phyloP scores from a whole-genome alignment of 495 filamentous ascomycete genomes.

The Collariella sp. region DNA sequence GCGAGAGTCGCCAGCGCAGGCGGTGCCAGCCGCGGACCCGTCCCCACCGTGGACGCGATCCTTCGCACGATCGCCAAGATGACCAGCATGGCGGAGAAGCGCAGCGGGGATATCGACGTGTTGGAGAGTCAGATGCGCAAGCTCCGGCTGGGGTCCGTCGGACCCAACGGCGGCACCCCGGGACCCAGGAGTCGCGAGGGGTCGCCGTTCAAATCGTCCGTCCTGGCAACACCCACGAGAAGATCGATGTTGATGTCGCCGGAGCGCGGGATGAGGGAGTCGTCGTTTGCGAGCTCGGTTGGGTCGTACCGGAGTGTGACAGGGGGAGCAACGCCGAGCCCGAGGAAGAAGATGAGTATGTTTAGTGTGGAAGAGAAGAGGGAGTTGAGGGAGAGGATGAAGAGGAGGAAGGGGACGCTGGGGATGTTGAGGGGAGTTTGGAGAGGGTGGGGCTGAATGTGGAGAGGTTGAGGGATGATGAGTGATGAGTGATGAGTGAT shows the following conservation, averaged over 20 bases:
- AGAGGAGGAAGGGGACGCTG: constrained; percentile 21
- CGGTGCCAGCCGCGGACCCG: constrained; percentile 36
- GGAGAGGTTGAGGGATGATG: constrained; percentile 25
- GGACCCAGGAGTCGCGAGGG: constrained; percentile 45
- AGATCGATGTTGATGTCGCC: constrained; percentile 47
- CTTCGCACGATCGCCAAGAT: constrained; percentile 84
- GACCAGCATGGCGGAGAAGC: constrained; percentile 83
- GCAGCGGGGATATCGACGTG: constrained; percentile 76
- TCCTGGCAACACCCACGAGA: constrained; percentile 44
- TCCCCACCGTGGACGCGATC: constrained; percentile 84
- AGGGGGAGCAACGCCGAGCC: constrained; percentile 27
- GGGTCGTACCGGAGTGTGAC: constrained; percentile 37
- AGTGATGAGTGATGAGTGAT: constrained; percentile 11
- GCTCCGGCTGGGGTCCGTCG: constrained; percentile 47
- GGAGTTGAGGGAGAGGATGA: constrained; percentile 30
- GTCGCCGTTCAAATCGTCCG: constrained; percentile 40
- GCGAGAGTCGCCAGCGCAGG: constrained; percentile 59
- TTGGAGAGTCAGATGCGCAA: constrained; percentile 76
- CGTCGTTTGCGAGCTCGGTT: constrained; percentile 41
- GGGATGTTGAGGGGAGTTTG: constrained; percentile 29
- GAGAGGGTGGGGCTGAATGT: constrained; percentile 33
- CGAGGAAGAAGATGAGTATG: constrained; percentile 49
- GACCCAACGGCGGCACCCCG: constrained; percentile 16
- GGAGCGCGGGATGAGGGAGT: constrained; percentile 39
- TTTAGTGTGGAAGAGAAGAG: constrained; percentile 44